These are phyloP conservation scores for Chlamydomonas schloesseri DNA, from an alignment of 139 green algal species.

Conservation along the genomic window DNA sequence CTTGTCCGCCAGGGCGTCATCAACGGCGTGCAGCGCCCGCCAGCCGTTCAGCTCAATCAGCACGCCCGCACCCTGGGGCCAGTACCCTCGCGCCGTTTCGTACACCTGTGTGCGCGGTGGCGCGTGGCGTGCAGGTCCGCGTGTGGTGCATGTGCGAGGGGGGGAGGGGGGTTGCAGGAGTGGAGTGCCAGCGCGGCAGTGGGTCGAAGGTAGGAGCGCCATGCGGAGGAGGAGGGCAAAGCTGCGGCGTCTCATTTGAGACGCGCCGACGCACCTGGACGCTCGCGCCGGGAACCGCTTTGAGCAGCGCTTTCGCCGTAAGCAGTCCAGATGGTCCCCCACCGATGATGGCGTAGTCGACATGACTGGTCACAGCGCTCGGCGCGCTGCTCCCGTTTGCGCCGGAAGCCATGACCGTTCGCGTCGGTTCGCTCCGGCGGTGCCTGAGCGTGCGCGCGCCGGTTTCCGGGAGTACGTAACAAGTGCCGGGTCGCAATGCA, in stretches of 20 bases:
- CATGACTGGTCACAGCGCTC: background rate
- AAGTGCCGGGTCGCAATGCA: too few species aligned
- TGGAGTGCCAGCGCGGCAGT: background rate
- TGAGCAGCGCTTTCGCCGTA: background rate
- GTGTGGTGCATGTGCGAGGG: background rate
- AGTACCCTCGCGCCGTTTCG: background rate
- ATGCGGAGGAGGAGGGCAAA: too few species aligned
- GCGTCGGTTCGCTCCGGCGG: too few species aligned
- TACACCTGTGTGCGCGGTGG: background rate
- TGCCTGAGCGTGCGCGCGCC: too few species aligned
- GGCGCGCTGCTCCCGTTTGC: too few species aligned
- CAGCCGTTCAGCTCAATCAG: conserved; percentile 14
- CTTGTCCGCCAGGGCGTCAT: background rate
- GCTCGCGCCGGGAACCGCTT: background rate
- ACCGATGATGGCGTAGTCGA: background rate
- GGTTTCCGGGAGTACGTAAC: too few species aligned
- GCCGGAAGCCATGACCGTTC: too few species aligned
- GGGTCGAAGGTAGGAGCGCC: too few species aligned
- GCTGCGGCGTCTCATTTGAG: too few species aligned
- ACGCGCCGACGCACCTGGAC: conserved; percentile 5
- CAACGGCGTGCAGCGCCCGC: conserved; percentile 27
- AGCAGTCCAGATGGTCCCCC: background rate
- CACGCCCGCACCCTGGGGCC: conserved; percentile 19
- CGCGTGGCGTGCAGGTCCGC: background rate
- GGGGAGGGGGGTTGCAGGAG: background rate